These are phyloP conservation scores for Saccharomycopsis synnaedendra DNA, from an alignment of 805 yeast genomes.

Conservation along the genomic window DNA sequence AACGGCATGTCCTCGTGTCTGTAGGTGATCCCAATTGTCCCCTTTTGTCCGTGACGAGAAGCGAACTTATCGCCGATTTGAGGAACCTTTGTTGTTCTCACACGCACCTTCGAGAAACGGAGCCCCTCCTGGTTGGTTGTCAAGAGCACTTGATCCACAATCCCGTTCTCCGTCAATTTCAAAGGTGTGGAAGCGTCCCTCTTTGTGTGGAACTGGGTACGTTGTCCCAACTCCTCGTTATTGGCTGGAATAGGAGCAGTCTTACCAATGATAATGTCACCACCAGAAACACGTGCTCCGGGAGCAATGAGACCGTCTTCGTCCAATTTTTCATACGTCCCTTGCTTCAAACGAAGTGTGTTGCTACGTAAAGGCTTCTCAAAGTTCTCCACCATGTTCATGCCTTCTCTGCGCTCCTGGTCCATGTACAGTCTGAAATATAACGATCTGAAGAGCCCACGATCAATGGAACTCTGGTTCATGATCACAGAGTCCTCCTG, in stretches of 20 bases:
- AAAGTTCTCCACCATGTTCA: constrained; percentile 95
- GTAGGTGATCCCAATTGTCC: constrained; percentile 98
- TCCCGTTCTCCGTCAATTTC: constrained; percentile 95
- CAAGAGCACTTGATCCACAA: constrained; percentile 92
- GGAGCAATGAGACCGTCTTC: constrained; percentile 98
- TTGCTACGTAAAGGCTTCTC: constrained; percentile 94
- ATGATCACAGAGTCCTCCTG: constrained; percentile 99
- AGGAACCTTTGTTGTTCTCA: constrained; percentile 97
- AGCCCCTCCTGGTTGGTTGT: constrained; percentile 98
- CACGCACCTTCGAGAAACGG: constrained; percentile 93
- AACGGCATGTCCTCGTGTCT: constrained; percentile 99
- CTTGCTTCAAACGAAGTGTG: constrained; percentile 91
- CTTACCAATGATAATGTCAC: constrained; percentile 96
- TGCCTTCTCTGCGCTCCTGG: constrained; percentile 96
- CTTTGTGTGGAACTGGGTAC: constrained; percentile 96
- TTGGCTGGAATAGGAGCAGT: constrained; percentile 99
- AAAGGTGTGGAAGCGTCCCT: constrained; percentile 98
- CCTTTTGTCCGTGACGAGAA: constrained; percentile 99
- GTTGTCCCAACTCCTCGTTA: constrained; percentile 95
- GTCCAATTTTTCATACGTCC: constrained; percentile 95
- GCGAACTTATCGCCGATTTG: constrained; percentile 99
- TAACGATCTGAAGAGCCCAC: constrained; percentile 91
- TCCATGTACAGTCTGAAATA: constrained; percentile 98
- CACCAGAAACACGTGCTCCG: constrained; percentile 97
- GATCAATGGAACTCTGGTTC: constrained; percentile 96